phyloP scores from a whole-genome alignment of 2,329 filamentous ascomycete species.

The Fusarium praegraminearum region DNA sequence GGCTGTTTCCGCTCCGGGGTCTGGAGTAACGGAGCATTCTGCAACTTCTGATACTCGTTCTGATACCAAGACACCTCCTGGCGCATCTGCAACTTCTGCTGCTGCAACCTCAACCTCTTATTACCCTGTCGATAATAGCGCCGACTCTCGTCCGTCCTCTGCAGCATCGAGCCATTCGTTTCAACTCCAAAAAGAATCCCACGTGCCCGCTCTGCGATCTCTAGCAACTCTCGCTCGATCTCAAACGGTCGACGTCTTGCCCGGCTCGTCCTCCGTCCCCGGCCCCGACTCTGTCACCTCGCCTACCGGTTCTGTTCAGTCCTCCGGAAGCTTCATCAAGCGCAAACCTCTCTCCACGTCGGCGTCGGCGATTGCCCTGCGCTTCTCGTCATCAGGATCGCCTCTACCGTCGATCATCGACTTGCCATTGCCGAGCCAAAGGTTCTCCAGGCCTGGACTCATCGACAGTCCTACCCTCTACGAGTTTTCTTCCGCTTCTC shows the following conservation, averaged over 20 bases:
- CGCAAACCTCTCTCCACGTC: constrained; percentile 71
- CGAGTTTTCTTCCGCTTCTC: constrained; percentile 61
- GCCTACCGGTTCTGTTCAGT: constrained; percentile 28
- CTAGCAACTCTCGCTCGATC: constrained; percentile 42
- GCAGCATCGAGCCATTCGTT: constrained; percentile 38
- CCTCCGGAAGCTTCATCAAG: constrained; percentile 58
- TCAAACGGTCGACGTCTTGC: constrained; percentile 43
- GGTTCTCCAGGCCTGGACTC: constrained; percentile 67
- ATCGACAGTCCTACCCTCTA: constrained; percentile 73
- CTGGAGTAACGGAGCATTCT: constrained; percentile 42
- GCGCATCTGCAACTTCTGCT: constrained; percentile 29
- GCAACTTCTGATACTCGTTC: constrained; percentile 44
- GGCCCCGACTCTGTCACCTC: constrained; percentile 29
- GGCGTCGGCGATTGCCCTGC: constrained; percentile 47
- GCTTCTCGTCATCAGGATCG: constrained; percentile 46
- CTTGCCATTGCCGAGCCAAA: constrained; percentile 62
- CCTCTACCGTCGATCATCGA: constrained; percentile 53
- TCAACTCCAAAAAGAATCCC: constrained; percentile 25
- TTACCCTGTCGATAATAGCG: constrained; percentile 33
- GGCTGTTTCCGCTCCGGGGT: constrained; percentile 36
- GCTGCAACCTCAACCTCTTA: constrained; percentile 29
- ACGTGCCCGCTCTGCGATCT: constrained; percentile 31
- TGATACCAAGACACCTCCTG: constrained; percentile 44
- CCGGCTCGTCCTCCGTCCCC: constrained; percentile 39
- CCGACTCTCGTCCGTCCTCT: constrained; percentile 33